Percentiles rank a stretch among this genome's conserved stretches.
Evolutionary conservation across 169 alveolate genomes (phyloP).

Genomic region (Plasmodium gaboni): DNA sequence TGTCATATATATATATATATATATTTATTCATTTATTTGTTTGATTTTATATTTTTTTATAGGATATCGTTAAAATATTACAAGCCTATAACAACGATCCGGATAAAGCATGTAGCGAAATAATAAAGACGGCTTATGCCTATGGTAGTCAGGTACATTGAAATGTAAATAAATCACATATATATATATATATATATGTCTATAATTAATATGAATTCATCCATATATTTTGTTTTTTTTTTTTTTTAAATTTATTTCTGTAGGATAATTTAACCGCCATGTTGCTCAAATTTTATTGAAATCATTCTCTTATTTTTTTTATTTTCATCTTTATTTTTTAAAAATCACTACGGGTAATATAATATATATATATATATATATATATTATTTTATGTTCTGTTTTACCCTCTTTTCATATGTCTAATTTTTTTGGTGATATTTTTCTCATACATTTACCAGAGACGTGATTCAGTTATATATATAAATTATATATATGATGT

Average conservation of each 20-base stretch:
- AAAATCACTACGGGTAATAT: neutral
- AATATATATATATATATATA: no score
- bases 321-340: neutral
- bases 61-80: constrained; percentile 64
- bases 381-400: no score
- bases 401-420: no score
- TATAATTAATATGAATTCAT: neutral
- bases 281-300: constrained; percentile 40
- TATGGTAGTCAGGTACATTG: constrained; percentile 66
- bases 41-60: neutral
- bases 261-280: constrained; percentile 73
- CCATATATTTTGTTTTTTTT: neutral
- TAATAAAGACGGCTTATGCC: constrained; percentile 67
- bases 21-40: neutral
- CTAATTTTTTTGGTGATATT: no score
- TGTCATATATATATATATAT: neutral
- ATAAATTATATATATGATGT: no score
- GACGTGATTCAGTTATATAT: no score
- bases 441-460: no score
- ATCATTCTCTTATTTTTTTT: no score
- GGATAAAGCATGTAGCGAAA: constrained; percentile 75
- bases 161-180: neutral
- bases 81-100: constrained; percentile 63
- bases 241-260: neutral
- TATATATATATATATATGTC: neutral